Conservation (phyloP, 352 stramenopile genomes). For the Globisporangium cylindrosporum region DNA sequence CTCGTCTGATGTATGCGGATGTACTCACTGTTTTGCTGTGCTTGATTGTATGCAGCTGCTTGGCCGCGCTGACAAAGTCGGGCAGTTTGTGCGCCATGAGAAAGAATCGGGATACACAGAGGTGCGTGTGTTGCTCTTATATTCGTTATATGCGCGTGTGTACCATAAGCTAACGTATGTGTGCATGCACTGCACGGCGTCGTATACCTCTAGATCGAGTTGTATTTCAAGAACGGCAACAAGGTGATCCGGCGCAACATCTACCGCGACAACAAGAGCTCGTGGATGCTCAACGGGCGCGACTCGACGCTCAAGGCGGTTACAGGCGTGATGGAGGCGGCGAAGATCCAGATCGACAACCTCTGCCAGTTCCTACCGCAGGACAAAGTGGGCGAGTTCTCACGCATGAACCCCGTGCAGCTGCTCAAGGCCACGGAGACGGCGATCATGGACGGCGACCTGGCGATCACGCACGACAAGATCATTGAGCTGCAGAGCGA, state of each 20-base stretch:
- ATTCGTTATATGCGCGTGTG: not conserved
- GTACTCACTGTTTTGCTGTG: not conserved
- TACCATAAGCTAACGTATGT: not conserved
- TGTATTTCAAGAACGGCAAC: conserved; percentile 82
- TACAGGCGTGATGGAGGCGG: conserved; percentile 70
- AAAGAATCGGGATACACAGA: conserved; percentile 84
- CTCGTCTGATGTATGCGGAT: not conserved
- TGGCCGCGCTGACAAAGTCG: conserved; percentile 92
- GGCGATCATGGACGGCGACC: conserved; percentile 69
- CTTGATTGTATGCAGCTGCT: conserved; percentile 57
- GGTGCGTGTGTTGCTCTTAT: conserved; percentile 13
- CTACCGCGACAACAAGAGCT: conserved; percentile 86
- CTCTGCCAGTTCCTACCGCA: conserved; percentile 98
- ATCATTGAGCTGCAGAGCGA: conserved; percentile 77
- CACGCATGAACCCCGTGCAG: conserved; percentile 78
- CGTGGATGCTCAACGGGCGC: conserved; percentile 75
- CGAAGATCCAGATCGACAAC: conserved; percentile 98
- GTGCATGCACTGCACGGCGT: not conserved
- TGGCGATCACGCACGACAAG: conserved; percentile 68
- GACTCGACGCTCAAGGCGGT: conserved; percentile 72
- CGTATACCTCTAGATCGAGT: conserved; percentile 88
- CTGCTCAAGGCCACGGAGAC: conserved; percentile 79
- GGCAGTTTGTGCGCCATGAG: conserved; percentile 88
- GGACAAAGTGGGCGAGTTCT: conserved; percentile 93
- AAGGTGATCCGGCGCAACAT: conserved; percentile 90